phyloP scores from a whole-genome alignment of 257 asterid species.

The Echium plantagineum region DNA sequence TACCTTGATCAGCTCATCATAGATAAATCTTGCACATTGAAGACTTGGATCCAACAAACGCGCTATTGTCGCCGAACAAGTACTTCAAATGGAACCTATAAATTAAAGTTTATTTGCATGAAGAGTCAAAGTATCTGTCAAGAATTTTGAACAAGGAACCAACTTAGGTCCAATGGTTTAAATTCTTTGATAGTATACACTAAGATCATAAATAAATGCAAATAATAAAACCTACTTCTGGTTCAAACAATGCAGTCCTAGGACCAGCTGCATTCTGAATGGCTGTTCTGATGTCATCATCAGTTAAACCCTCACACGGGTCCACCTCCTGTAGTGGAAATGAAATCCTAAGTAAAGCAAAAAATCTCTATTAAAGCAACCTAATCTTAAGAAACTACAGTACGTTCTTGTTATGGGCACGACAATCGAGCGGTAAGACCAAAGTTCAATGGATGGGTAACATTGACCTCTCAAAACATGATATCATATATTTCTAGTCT shows the following conservation, averaged over 20 bases:
- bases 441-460: too few relatives aligned
- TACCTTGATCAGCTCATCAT: conserved; percentile 74
- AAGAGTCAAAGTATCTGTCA: too few relatives aligned
- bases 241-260: conserved; percentile 57
- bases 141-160: too few relatives aligned
- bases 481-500: too few relatives aligned
- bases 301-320: conserved; percentile 73
- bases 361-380: background rate
- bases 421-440: too few relatives aligned
- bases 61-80: conserved; percentile 65
- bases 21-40: conserved; percentile 62
- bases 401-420: too few relatives aligned
- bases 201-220: background rate
- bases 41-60: conserved; percentile 75
- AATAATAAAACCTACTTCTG: conserved; percentile 44
- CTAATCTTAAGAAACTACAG: too few relatives aligned
- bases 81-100: conserved; percentile 73
- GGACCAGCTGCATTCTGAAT: conserved; percentile 75
- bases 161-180: background rate
- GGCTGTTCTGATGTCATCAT: conserved; percentile 64
- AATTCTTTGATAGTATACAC: background rate
- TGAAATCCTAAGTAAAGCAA: conserved; percentile 2
- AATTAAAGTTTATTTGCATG: background rate
- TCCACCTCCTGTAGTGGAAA: conserved; percentile 52
- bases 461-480: too few relatives aligned